Evolutionary conservation across 2,329 filamentous ascomycete genomes (phyloP), one percentile per base, ranked within the genome.

Genomic region (Macrophomina pseudophaseolina): DNA sequence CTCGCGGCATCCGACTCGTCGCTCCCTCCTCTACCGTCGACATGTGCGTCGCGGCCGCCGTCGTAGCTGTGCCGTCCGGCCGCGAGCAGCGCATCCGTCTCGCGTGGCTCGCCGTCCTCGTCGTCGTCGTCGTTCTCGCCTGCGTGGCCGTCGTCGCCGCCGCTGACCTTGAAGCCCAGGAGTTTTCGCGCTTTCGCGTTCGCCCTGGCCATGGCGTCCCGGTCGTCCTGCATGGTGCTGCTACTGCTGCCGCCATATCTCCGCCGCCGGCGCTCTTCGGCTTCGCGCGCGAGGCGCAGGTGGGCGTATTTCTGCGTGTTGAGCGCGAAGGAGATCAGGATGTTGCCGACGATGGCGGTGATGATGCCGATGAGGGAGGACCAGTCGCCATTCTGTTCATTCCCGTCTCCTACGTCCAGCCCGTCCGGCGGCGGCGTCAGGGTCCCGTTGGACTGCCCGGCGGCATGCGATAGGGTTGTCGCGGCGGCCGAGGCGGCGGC

Each of bases 301-400:
- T 99, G 95, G 40, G 95, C 94, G 77, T 98, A 98, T 70, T 95
- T 89, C 80, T 99, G 95, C 59, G 96, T 94, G 76, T 99, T 99
- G 68, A 99, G 87, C 12, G 95, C 95, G 69, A 99, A 89, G 0
- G 94, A 97, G 71, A 99, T 98, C 64, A 99, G 86, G 40, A 97
- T 83, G 74, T 99, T 99, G 66, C 95, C 95, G 62, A 91, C 86
- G 74, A 99, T 96, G 60, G 95, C 94, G 2, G 94, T 97, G 64
- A 94, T 80, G 74, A 99, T 97, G 72, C 95, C 95, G 75, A 99
- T 98, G 64, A 98, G 83, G 32, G 93, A 96, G 54, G 93, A 97
- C 94, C 94, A 98, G 70, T 78, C 59, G 28, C 58, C 65, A 16
- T 54, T 56, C 28, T 63, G 35, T 12, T 48, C 16, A 9, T 5